Evolutionary conservation across 2,329 filamentous ascomycete species (phyloP).

Genomic region (Talaromyces amestolkiae): DNA sequence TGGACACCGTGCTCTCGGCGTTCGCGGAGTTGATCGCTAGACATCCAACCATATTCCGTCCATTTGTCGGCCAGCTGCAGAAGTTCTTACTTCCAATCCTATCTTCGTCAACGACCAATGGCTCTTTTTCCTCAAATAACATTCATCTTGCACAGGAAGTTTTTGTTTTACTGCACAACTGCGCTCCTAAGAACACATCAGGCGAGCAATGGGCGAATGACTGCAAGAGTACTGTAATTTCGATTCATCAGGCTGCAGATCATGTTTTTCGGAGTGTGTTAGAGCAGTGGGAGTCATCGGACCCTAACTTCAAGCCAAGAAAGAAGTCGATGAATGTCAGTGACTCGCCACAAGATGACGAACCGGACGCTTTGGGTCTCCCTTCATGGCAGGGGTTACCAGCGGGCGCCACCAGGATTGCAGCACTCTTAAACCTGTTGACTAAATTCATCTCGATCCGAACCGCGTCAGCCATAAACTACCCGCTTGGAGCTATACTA

Average conservation of each 20-base stretch:
- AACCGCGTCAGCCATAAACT: conserved; percentile 63
- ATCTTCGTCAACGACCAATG: conserved; percentile 59
- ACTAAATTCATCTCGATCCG: conserved; percentile 61
- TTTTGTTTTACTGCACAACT: conserved; percentile 70
- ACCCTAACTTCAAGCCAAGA: conserved; percentile 39
- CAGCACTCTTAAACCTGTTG: conserved; percentile 64
- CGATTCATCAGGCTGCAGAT: conserved; percentile 70
- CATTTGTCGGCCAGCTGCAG: conserved; percentile 67
- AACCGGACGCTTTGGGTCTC: conserved; percentile 51
- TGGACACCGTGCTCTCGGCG: conserved; percentile 68
- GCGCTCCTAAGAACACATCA: conserved; percentile 74
- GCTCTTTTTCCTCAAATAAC: conserved; percentile 53
- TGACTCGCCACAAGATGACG: conserved; percentile 37
- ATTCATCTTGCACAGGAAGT: conserved; percentile 61
- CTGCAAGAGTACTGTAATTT: conserved; percentile 60
- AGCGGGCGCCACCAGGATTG: conserved; percentile 67
- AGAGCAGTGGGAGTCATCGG: conserved; percentile 75
- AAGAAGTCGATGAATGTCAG: conserved; percentile 38
- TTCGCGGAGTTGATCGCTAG: conserved; percentile 71
- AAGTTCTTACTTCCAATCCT: conserved; percentile 60
- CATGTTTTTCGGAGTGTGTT: conserved; percentile 73
- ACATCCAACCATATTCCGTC: conserved; percentile 79
- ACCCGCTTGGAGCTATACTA: conserved; percentile 66
- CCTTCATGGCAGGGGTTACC: conserved; percentile 71
- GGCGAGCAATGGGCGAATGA: conserved; percentile 75